A percentile compares a stretch with the other conserved stretches of the same genome.
These are phyloP conservation scores for Leucaena leucocephala DNA, from an alignment of 306 rosid species.

Conservation along the genomic window DNA sequence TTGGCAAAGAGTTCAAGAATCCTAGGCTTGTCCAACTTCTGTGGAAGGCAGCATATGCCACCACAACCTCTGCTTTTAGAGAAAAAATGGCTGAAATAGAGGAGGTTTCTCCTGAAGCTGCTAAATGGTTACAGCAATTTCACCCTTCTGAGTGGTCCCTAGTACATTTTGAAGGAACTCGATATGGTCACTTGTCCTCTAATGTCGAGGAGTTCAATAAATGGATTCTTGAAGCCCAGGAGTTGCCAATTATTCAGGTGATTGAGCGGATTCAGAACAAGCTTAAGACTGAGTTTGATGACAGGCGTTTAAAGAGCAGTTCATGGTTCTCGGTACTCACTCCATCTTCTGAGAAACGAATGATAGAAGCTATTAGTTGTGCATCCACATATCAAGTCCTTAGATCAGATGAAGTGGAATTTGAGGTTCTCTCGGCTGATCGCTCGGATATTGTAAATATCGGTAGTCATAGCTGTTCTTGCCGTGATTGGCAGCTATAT, in stretches of 20 bases:
- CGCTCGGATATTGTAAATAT: constrained; percentile 84
- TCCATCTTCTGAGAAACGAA: constrained; percentile 77
- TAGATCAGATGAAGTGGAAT: constrained; percentile 81
- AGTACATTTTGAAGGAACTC: constrained; percentile 69
- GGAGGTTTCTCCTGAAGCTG: constrained; percentile 80
- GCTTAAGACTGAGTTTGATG: constrained; percentile 73
- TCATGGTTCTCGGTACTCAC: constrained; percentile 77
- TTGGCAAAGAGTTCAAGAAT: constrained; percentile 90
- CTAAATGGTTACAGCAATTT: constrained; percentile 73
- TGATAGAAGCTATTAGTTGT: constrained; percentile 60
- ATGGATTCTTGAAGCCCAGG: constrained; percentile 87
- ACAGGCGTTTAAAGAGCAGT: constrained; percentile 54
- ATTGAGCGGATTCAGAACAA: constrained; percentile 75
- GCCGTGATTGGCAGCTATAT: constrained; percentile 86
- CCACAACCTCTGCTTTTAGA: constrained; percentile 64
- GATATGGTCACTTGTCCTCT: constrained; percentile 80
- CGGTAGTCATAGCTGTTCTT: constrained; percentile 70
- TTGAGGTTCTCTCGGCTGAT: constrained; percentile 81
- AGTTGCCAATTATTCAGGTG: constrained; percentile 83
- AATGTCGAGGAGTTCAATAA: constrained; percentile 77
- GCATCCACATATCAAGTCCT: constrained; percentile 80
- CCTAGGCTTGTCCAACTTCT: constrained; percentile 77
- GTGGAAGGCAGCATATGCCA: constrained; percentile 85
- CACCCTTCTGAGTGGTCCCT: constrained; percentile 85
- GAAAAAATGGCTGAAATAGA: constrained; percentile 75